These are phyloP conservation scores for Boletus subcaerulescens DNA, from an alignment of 768 basidiomycete genomes.

Conservation along the genomic window DNA sequence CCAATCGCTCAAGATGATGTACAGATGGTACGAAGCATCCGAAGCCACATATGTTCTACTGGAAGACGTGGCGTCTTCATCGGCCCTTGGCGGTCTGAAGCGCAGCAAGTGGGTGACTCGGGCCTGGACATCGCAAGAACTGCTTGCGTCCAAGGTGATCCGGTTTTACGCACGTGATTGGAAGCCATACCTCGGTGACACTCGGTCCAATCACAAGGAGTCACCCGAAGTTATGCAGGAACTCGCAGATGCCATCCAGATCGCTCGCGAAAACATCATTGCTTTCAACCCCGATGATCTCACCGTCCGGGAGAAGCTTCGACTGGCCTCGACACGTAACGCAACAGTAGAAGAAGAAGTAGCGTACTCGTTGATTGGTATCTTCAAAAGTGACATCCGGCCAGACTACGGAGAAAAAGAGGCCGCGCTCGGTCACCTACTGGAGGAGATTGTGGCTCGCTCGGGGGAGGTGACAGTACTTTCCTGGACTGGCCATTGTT, in stretches of 20 bases:
- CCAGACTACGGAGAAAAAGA: slow-evolving; percentile 7
- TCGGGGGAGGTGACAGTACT: slow-evolving; percentile 3
- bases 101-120: slow-evolving; percentile 8
- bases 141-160: slow-evolving; percentile 8
- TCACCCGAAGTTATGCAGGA: slow-evolving; percentile 9
- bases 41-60: slow-evolving; percentile 2
- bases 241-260: slow-evolving; percentile 1
- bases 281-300: slow-evolving; percentile 3
- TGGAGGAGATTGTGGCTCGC: slow-evolving; percentile 7
- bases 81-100: neutral
- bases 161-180: slow-evolving; percentile 9
- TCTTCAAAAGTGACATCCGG: slow-evolving; percentile 1
- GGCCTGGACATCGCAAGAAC: slow-evolving; percentile 16
- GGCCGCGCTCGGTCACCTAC: slow-evolving; percentile 1
- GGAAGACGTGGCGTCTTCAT: neutral
- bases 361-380: slow-evolving; percentile 1
- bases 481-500: slow-evolving; percentile 2
- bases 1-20: slow-evolving; percentile 14
- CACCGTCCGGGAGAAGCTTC: slow-evolving; percentile 4
- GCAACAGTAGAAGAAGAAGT: slow-evolving; percentile 6
- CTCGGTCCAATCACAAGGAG: slow-evolving; percentile 5
- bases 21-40: slow-evolving; percentile 12
- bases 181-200: slow-evolving; percentile 9
- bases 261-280: slow-evolving; percentile 1
- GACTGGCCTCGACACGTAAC: slow-evolving; percentile 1